Evolutionary conservation across 2,329 filamentous ascomycete genomes (phyloP), one percentile per base, ranked within the genome.

Genomic region (Neopestalotiopsis sp.): DNA sequence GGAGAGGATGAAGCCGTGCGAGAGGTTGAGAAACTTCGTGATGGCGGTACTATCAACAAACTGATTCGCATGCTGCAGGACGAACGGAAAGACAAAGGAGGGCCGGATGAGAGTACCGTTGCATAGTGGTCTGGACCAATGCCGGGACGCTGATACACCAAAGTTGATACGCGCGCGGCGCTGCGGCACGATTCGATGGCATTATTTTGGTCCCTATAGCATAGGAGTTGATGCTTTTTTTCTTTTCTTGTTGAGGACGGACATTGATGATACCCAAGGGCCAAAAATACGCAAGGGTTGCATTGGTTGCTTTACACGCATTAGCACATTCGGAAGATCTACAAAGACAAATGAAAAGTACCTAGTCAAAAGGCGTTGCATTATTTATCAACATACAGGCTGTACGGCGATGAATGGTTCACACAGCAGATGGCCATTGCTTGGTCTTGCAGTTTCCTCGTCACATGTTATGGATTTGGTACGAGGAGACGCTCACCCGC

Each of bases 21-120:
- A 65, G 78, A 80, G 69, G 78, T 81, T 0, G 79, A 81, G 71
- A 76, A 74, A 62, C 74, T 81, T 63, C 79, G 79, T 32, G 76
- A 78, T 32, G 77, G 77, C 1, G 76, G 79, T 6, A 80, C 77
- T 24, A 79, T 81, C 63, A 79, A 81, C 71, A 81, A 79, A 71
- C 70, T 81, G 53, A 80, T 80, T 20, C 76, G 78, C 20, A 74
- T 79, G 71, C 69, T 81, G 32, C 76, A 79, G 62, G 78, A 80
- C 42, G 78, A 80, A 71, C 76, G 78, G 13, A 81, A 80, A 67
- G 78, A 80, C 28, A 77, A 75, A 68, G 76, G 77, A 5, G 56
- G 73, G 7, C 73, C 70, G 12, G 77, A 78, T 56, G 77, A 78
- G 57, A 73, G 72, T 61, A 71, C 74, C 67, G 66, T 67, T 61